Percentiles rank a stretch among this genome's conserved stretches.
Evolutionary conservation across 1,139 yeast species (phyloP).

Genomic region (Pichia sp.): DNA sequence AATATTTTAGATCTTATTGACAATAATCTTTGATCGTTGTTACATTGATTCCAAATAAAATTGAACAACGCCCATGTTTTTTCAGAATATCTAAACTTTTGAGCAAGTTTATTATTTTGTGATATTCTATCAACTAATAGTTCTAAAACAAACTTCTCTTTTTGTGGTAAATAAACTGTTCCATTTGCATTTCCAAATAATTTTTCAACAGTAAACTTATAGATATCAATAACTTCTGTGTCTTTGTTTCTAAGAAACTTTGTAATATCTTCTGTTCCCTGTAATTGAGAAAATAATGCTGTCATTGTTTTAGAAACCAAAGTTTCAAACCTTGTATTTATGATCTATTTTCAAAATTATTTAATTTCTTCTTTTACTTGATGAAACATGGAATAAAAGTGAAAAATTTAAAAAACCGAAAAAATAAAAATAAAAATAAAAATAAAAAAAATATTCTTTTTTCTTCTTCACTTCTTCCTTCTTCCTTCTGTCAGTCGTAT

Average conservation of each 20-base stretch:
- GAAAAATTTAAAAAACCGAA: too few species aligned
- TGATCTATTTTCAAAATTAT: too few species aligned
- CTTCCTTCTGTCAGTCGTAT: too few species aligned
- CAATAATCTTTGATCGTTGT: constrained; percentile 11
- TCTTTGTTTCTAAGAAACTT: constrained; percentile 55
- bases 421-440: too few species aligned
- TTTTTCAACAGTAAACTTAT: constrained; percentile 37
- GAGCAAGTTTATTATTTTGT: constrained; percentile 34
- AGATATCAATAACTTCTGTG: constrained; percentile 39
- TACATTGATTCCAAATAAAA: constrained; percentile 35
- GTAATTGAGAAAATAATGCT: background rate
- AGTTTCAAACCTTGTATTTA: too few species aligned
- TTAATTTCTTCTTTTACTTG: too few species aligned
- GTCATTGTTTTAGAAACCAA: background rate
- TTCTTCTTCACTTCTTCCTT: too few species aligned
- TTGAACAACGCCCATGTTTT: constrained; percentile 45
- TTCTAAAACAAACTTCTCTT: constrained; percentile 53
- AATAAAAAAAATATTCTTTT: too few species aligned
- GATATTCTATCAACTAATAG: constrained; percentile 61
- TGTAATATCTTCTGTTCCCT: constrained; percentile 32
- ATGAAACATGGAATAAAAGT: too few species aligned
- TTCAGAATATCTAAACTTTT: constrained; percentile 37
- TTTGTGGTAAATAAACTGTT: constrained; percentile 53
- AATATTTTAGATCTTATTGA: constrained; percentile 22
- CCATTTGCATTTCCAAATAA: constrained; percentile 32